Percentiles rank a stretch among this genome's conserved stretches.
These are phyloP conservation scores for Aspergillus niger DNA, from an alignment of 2,329 filamentous ascomycete genomes.

Conservation along the genomic window DNA sequence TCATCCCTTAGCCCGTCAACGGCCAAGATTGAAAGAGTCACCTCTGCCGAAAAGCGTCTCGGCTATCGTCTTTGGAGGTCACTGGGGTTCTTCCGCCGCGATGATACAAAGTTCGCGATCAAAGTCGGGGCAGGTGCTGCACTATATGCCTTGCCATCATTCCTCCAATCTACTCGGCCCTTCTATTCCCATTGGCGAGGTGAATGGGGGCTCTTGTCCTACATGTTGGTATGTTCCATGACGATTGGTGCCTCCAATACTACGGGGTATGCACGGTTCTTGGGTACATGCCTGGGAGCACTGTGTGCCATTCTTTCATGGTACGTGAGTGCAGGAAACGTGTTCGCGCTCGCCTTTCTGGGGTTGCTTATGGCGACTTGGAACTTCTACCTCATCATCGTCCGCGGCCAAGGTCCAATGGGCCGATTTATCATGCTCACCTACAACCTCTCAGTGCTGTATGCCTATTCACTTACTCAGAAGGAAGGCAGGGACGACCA, in stretches of 20 bases:
- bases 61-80: conserved; percentile 58
- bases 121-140: conserved; percentile 92
- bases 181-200: conserved; percentile 86
- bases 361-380: conserved; percentile 79
- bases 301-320: conserved; percentile 74
- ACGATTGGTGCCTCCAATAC: conserved; percentile 96
- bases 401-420: conserved; percentile 80
- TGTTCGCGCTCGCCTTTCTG: conserved; percentile 72
- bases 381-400: conserved; percentile 89
- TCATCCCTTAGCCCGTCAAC: not conserved
- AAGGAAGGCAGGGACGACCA: conserved; percentile 77
- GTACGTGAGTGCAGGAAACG: conserved; percentile 73
- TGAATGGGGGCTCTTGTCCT: conserved; percentile 94
- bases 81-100: conserved; percentile 60
- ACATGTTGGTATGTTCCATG: conserved; percentile 98
- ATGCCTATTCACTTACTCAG: conserved; percentile 86
- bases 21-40: conserved; percentile 5
- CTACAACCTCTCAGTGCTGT: conserved; percentile 92
- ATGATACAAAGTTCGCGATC: conserved; percentile 76
- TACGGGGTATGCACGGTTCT: conserved; percentile 80
- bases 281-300: conserved; percentile 83
- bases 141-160: conserved; percentile 85
- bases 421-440: conserved; percentile 92
- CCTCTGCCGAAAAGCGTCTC: conserved; percentile 30
- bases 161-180: conserved; percentile 74